These are phyloP conservation scores for Termitomyces sp. DNA, from an alignment of 768 basidiomycete genomes.

Conservation along the genomic window DNA sequence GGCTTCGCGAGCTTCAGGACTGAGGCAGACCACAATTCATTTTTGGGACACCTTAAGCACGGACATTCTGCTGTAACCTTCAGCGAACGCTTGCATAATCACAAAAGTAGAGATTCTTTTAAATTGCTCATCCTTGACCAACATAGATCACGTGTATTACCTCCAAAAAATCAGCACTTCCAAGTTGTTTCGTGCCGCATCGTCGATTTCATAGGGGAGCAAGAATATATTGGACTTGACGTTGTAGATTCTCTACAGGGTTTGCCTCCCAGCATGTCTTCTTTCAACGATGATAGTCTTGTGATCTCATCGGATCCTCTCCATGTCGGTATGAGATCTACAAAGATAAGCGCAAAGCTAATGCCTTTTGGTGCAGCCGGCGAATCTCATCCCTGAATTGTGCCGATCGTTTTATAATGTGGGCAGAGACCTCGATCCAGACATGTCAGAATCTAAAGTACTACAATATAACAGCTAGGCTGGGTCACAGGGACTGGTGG, in stretches of 20 bases:
- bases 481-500: slow-evolving; percentile 93
- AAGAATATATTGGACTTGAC: neutral
- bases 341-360: neutral
- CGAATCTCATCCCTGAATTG: slow-evolving; percentile 86
- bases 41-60: neutral
- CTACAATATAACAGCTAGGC: slow-evolving; percentile 46
- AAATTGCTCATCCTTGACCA: no score
- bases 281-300: slow-evolving; percentile 36
- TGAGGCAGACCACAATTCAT: neutral
- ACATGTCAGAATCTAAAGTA: slow-evolving; percentile 1
- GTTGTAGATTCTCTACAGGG: neutral
- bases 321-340: slow-evolving; percentile 38
- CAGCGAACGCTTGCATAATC: neutral
- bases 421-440: slow-evolving; percentile 8
- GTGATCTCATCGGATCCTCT: slow-evolving; percentile 56
- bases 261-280: slow-evolving; percentile 14
- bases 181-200: neutral
- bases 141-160: slow-evolving; percentile 10
- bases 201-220: neutral
- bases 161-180: neutral
- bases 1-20: neutral
- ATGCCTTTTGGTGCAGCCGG: slow-evolving; percentile 48
- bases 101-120: neutral
- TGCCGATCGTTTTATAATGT: slow-evolving; percentile 76
- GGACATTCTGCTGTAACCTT: neutral